Evolutionary conservation across 768 basidiomycete species (phyloP).

Genomic region (Sporobolomyces roseus): DNA sequence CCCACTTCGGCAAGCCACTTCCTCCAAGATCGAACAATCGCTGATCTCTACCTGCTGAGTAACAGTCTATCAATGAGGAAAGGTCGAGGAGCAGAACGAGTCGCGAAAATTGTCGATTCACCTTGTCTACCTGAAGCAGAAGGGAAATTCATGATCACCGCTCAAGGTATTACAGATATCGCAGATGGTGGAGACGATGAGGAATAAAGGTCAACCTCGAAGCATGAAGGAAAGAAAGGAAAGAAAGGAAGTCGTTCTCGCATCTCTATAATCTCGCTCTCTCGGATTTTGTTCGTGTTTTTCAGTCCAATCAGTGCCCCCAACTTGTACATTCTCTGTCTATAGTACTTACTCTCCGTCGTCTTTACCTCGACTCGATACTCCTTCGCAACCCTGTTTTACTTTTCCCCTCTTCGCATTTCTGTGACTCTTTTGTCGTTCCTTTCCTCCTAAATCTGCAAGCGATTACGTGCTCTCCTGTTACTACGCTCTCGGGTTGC

Average conservation of each 20-base stretch:
- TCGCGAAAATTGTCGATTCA: slow-evolving; percentile 96
- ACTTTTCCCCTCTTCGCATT: neutral
- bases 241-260: neutral
- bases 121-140: slow-evolving; percentile 96
- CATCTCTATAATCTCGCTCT: neutral
- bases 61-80: slow-evolving; percentile 83
- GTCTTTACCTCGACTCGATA: neutral
- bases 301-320: neutral
- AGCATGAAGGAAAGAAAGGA: too few species aligned
- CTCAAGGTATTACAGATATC: slow-evolving; percentile 35
- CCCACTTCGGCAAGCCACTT: too few species aligned
- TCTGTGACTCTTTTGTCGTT: neutral
- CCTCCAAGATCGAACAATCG: too few species aligned
- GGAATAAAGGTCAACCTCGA: neutral
- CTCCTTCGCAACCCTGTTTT: neutral
- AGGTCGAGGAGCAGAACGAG: slow-evolving; percentile 80
- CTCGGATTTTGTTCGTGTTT: neutral
- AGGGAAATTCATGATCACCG: slow-evolving; percentile 68
- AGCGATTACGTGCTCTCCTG: too few species aligned
- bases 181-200: neutral
- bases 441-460: neutral
- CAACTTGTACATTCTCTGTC: too few species aligned
- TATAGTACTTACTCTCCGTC: neutral
- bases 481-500: too few species aligned
- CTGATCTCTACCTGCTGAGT: too few species aligned